Evolutionary conservation across 805 yeast species (phyloP), one percentile per base, ranked within the genome.

Genomic region (Metschnikowia lochheadii): DNA sequence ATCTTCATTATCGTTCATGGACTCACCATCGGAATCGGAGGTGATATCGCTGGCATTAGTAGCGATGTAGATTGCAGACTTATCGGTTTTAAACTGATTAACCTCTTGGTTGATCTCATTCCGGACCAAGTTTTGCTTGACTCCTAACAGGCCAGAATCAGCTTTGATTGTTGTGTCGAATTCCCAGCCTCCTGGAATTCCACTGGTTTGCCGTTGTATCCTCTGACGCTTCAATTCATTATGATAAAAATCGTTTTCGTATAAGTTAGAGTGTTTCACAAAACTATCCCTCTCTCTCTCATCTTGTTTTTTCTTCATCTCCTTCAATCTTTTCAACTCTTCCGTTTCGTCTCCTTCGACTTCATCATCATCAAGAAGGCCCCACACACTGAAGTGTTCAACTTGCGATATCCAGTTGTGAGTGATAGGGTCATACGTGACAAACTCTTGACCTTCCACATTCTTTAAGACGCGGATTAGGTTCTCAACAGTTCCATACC

Each of bases 311-410:
- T 69, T 60, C 48, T 70, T 68, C 49, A 68, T 49, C 13, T 51
- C 63, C 35, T 59, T 43, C 40, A 80, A 75, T 36, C 78, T 79
- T 15, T 49, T 48, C 33, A 38, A 35, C 10, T 58, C 56, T 7
- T 56, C 52, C 11, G 49, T 39, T 37, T 57, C 60, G 15, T 55
- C 56, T 13, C 73, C 83, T 38, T 77, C 82, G 20, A 77, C 82
- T 23, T 84, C 89, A 32, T 59, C 54, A 23, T 56, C 61, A 56
- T 83, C 87, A 15, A 85, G 77, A 36, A 94, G 68, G 6, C 98
- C 98, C 97, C 97, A 94, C 5, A 87, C 81, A 70, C 96, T 89
- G 62, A 94, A 94, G 70, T 94, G 99, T 57, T 86, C 83, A 7
- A 91, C 97, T 58, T 76, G 80, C 67, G 89, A 90, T 1, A 85